Percentiles rank a stretch among this genome's conserved stretches.
Evolutionary conservation across 352 stramenopile genomes (phyloP).

Genomic region (Pythium pyrilobum): DNA sequence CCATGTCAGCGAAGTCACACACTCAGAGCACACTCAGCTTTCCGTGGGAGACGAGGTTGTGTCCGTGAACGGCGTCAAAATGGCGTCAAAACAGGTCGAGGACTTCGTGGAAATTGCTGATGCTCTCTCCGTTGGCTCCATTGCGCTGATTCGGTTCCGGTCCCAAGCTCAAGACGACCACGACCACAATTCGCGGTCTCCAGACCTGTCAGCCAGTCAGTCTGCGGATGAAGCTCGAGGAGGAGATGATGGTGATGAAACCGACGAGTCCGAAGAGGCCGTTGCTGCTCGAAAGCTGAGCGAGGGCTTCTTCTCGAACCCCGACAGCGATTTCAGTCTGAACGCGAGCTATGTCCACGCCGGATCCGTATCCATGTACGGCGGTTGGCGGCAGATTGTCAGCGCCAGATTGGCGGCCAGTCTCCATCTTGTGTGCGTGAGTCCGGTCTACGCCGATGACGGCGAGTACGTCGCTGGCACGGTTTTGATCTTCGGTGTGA

Average conservation of each 20-base stretch:
- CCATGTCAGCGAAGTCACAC: conserved; percentile 20
- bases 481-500: conserved; percentile 64
- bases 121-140: conserved; percentile 23
- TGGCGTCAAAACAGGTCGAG: conserved; percentile 31
- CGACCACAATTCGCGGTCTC: background rate
- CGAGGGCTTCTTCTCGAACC: conserved; percentile 28
- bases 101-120: conserved; percentile 32
- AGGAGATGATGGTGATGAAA: background rate
- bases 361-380: conserved; percentile 69
- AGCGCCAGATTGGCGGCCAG: conserved; percentile 25
- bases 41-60: conserved; percentile 56
- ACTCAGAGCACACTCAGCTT: conserved; percentile 13
- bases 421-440: conserved; percentile 53
- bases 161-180: conserved; percentile 20
- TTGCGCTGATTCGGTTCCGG: conserved; percentile 45
- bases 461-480: conserved; percentile 68
- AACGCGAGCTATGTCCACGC: conserved; percentile 44
- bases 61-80: conserved; percentile 45
- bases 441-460: conserved; percentile 70
- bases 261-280: conserved; percentile 8
- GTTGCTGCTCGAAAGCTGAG: conserved; percentile 29
- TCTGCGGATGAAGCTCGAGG: background rate
- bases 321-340: conserved; percentile 27
- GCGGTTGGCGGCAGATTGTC: conserved; percentile 54
- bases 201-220: background rate